These are phyloP conservation scores for Dothiorella sarmentorum DNA, from an alignment of 2,329 filamentous ascomycete species.

Conservation along the genomic window DNA sequence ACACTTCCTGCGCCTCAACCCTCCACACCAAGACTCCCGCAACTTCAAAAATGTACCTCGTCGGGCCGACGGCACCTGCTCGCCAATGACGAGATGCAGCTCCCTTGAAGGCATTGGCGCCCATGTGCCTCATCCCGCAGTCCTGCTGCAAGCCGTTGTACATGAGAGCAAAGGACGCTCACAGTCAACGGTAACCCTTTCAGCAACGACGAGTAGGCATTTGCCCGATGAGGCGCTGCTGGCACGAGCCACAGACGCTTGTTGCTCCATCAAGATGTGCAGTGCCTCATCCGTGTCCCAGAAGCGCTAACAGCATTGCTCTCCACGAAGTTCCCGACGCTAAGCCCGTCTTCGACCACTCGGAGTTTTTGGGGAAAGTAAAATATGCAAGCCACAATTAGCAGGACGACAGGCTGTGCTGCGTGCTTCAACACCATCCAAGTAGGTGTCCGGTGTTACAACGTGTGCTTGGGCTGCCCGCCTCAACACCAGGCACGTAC, in stretches of 20 bases:
- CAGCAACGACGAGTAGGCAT: background rate
- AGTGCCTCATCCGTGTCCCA: background rate
- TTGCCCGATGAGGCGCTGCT: background rate
- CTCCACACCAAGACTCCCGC: background rate
- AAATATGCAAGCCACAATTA: background rate
- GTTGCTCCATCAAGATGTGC: background rate
- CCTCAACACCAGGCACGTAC: background rate
- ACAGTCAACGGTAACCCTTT: background rate
- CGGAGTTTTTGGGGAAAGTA: background rate
- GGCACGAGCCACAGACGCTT: background rate
- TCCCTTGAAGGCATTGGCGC: background rate
- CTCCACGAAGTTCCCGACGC: background rate
- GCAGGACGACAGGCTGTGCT: background rate
- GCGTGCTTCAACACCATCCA: background rate
- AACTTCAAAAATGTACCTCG: background rate
- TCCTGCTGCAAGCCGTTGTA: background rate
- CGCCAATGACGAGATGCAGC: slow-evolving; percentile 7
- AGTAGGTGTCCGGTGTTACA: slow-evolving; percentile 4
- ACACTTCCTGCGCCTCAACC: slow-evolving; percentile 6
- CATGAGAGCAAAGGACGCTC: background rate
- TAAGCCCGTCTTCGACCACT: background rate
- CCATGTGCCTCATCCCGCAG: background rate
- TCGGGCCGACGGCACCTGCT: background rate
- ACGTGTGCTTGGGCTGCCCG: background rate
- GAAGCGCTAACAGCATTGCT: background rate